A percentile compares a stretch with the other conserved stretches of the same genome.
Evolutionary conservation across 345 rosid species (phyloP).

Genomic region (Eucalyptus pauciflora): DNA sequence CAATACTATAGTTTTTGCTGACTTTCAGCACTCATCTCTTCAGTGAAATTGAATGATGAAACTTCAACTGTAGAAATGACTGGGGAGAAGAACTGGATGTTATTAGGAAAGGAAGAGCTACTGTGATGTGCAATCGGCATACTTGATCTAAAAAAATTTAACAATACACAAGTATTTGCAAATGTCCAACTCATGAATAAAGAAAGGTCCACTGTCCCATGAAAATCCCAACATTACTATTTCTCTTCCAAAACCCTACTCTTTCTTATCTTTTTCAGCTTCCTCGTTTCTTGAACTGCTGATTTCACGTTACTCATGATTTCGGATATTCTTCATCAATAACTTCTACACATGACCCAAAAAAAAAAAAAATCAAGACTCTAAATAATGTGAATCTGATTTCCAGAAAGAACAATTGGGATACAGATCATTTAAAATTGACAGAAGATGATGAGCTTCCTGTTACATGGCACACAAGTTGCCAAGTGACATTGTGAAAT

Average conservation of each 20-base stretch:
- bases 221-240: neutral
- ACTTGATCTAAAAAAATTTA: neutral
- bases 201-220: neutral
- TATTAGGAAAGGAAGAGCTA: neutral
- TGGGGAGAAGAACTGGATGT: neutral
- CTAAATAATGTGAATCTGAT: neutral
- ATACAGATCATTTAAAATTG: neutral
- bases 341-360: neutral
- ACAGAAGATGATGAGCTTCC: neutral
- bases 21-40: neutral
- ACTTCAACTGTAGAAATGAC: neutral
- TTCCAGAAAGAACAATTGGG: neutral
- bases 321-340: neutral
- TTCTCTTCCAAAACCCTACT: neutral
- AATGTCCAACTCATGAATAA: neutral
- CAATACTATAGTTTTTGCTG: neutral
- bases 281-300: neutral
- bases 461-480: neutral
- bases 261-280: neutral
- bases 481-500: neutral
- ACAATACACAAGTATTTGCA: neutral
- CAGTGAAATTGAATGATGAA: neutral
- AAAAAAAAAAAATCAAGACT: neutral
- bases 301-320: neutral
- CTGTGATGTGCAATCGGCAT: neutral